phyloP scores from a whole-genome alignment of 1,139 yeast species.

The Nakaseomyces delphensis region DNA sequence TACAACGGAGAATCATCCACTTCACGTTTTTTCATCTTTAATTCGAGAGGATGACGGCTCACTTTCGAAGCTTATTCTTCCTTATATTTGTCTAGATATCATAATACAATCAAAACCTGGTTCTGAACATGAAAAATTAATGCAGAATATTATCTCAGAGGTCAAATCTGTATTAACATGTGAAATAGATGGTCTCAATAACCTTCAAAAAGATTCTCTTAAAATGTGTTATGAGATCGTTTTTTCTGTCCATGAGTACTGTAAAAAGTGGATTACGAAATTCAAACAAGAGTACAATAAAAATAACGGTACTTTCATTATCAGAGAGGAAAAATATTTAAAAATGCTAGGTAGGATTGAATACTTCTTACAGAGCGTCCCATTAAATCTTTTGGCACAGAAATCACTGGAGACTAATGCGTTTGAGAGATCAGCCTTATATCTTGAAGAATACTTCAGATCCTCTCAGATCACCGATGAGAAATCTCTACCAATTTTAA shows the following conservation, averaged over 20 bases:
- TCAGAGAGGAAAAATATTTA: slow-evolving; percentile 20
- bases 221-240: slow-evolving; percentile 62
- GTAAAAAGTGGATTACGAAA: slow-evolving; percentile 62
- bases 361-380: slow-evolving; percentile 45
- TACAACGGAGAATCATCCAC: slow-evolving; percentile 43
- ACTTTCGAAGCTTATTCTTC: slow-evolving; percentile 64
- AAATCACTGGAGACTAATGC: slow-evolving; percentile 79
- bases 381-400: slow-evolving; percentile 62
- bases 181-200: slow-evolving; percentile 40
- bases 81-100: slow-evolving; percentile 66
- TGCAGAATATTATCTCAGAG: slow-evolving; percentile 46
- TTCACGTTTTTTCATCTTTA: slow-evolving; percentile 56
- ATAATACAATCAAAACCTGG: slow-evolving; percentile 36
- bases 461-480: slow-evolving; percentile 32
- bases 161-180: slow-evolving; percentile 47
- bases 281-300: slow-evolving; percentile 24
- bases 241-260: slow-evolving; percentile 73
- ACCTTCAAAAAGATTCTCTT: slow-evolving; percentile 49
- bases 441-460: slow-evolving; percentile 69
- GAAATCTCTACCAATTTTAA: slow-evolving; percentile 38
- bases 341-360: slow-evolving; percentile 32
- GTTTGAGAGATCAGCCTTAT: slow-evolving; percentile 81
- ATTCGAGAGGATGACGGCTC: slow-evolving; percentile 66
- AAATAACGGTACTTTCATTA: slow-evolving; percentile 23
- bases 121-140: slow-evolving; percentile 39